Percentiles rank a stretch among this genome's conserved stretches.
These are phyloP conservation scores for Xenoacremonium recifei DNA, from an alignment of 2,329 filamentous ascomycete species.

Conservation along the genomic window DNA sequence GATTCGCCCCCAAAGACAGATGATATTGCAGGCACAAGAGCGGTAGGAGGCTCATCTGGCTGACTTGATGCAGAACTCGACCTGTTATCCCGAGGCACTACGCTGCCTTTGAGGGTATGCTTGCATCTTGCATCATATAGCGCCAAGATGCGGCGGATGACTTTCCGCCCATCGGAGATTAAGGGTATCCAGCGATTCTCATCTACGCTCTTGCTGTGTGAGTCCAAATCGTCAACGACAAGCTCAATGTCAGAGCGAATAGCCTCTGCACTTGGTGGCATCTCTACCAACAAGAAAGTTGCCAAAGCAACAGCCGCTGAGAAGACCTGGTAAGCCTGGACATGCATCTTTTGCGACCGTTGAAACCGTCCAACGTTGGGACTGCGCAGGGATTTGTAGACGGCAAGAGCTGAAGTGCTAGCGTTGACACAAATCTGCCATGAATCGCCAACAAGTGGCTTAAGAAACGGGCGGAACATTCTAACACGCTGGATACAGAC, in stretches of 20 bases:
- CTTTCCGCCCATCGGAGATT: not conserved
- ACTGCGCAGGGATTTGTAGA: not conserved
- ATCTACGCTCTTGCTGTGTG: not conserved
- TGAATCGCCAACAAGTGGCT: not conserved
- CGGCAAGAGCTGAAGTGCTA: not conserved
- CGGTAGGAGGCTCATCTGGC: not conserved
- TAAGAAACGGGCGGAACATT: not conserved
- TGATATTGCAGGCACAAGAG: not conserved
- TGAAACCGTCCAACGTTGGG: not conserved
- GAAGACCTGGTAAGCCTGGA: not conserved
- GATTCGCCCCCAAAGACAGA: not conserved
- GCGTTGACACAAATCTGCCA: not conserved
- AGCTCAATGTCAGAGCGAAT: not conserved
- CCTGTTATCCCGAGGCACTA: not conserved
- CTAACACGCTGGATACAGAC: not conserved
- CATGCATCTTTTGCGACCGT: not conserved
- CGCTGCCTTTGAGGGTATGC: not conserved
- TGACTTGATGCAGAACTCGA: not conserved
- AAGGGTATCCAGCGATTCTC: not conserved
- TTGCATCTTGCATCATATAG: not conserved
- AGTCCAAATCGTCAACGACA: not conserved
- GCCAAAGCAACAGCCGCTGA: not conserved
- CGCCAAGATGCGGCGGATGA: not conserved
- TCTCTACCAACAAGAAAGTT: not conserved
- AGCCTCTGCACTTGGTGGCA: not conserved